phyloP scores from a whole-genome alignment of 441 rosid genomes.

The Syzygium syzygioides region DNA sequence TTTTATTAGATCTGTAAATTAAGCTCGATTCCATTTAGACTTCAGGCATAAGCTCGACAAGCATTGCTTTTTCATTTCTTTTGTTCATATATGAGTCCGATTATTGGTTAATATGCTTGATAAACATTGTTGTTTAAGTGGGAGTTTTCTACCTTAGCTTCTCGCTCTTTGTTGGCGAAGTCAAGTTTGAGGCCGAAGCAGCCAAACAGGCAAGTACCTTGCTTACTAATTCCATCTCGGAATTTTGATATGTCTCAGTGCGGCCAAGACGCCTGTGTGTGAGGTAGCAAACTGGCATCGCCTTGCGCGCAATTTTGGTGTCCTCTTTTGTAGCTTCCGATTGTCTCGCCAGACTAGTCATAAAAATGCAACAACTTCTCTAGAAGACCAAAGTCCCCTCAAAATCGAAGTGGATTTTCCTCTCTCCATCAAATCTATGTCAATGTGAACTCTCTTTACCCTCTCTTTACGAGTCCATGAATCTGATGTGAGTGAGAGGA shows the following conservation, averaged over 20 bases:
- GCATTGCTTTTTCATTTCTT: background rate
- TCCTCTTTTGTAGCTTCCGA: constrained; percentile 15
- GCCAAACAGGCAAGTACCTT: background rate
- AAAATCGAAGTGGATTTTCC: background rate
- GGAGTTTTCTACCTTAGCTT: background rate
- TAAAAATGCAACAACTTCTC: background rate
- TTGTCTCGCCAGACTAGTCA: constrained; percentile 29
- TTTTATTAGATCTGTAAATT: background rate
- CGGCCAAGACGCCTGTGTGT: background rate
- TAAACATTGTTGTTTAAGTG: background rate
- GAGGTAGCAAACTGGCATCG: constrained; percentile 49
- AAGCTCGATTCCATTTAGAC: background rate
- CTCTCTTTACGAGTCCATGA: background rate
- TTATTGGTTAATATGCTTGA: background rate
- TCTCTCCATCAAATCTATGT: background rate
- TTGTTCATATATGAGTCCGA: background rate
- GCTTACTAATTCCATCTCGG: background rate
- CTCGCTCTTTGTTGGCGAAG: background rate
- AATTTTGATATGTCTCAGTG: background rate
- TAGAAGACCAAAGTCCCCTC: background rate
- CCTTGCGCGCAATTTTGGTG: constrained; percentile 21
- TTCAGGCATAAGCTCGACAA: background rate
- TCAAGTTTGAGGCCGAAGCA: background rate
- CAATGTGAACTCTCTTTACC: background rate
- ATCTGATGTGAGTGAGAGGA: background rate